Evolutionary conservation across 345 rosid genomes (phyloP).

Genomic region (Lepidium didymum): DNA sequence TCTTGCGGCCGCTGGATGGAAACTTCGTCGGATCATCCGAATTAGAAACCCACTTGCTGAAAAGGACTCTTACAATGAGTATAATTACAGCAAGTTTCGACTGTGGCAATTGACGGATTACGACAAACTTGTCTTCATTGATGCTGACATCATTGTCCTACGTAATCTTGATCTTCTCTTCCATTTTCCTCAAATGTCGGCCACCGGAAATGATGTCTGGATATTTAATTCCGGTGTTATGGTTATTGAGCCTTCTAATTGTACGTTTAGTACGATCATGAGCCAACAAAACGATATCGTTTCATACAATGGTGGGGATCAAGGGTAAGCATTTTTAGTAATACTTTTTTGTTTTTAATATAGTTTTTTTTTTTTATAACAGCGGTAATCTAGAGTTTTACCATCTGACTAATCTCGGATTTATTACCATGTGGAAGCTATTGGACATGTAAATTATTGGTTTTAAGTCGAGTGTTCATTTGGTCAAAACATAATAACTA

Average conservation of each 20-base stretch:
- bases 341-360: background rate
- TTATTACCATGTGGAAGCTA: too few species aligned
- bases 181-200: conserved; percentile 81
- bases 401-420: too few species aligned
- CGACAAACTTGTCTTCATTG: conserved; percentile 78
- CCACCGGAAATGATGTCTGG: conserved; percentile 81
- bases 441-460: too few species aligned
- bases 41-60: conserved; percentile 81
- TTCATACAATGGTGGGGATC: conserved; percentile 96
- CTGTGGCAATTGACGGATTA: conserved; percentile 88
- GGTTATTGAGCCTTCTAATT: conserved; percentile 96
- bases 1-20: conserved; percentile 74
- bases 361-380: too few species aligned
- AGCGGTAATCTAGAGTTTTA: too few species aligned
- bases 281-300: conserved; percentile 50
- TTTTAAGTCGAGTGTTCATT: too few species aligned
- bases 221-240: conserved; percentile 88
- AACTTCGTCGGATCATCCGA: conserved; percentile 50
- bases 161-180: conserved; percentile 72
- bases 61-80: conserved; percentile 66
- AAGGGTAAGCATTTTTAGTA: conserved; percentile 33
- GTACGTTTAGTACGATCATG: conserved; percentile 67
- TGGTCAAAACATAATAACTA: too few species aligned
- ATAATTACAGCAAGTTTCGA: conserved; percentile 87
- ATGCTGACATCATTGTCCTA: conserved; percentile 77